Conservation (phyloP, 805 yeast genomes). For the Nakazawaea ernobii region DNA sequence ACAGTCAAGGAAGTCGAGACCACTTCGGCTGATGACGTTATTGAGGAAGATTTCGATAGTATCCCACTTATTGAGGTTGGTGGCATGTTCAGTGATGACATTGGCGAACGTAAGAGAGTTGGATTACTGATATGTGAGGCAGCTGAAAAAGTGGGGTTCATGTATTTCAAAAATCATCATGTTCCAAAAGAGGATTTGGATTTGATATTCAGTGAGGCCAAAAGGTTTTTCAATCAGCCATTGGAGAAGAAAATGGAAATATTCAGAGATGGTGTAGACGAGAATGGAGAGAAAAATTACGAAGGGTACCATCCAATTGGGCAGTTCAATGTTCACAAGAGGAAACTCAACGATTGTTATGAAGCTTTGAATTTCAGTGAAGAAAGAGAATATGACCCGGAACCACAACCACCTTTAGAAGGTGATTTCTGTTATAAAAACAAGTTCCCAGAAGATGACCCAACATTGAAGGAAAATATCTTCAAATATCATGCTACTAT, state of each 20-base stretch:
- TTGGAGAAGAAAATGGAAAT: constrained; percentile 20
- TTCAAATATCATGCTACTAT: constrained; percentile 19
- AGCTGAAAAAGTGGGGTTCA: constrained; percentile 24
- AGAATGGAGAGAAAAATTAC: constrained; percentile 19
- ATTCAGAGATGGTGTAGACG: constrained; percentile 18
- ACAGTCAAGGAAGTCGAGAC: constrained; percentile 10
- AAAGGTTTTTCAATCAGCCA: constrained; percentile 21
- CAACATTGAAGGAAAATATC: constrained; percentile 18
- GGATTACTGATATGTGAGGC: constrained; percentile 18
- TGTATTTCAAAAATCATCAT: constrained; percentile 24
- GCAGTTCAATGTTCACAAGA: constrained; percentile 15
- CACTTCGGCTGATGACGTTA: constrained; percentile 7
- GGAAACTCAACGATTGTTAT: constrained; percentile 21
- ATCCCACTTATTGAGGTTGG: constrained; percentile 15
- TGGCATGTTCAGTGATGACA: constrained; percentile 11
- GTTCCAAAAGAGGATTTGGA: constrained; percentile 21
- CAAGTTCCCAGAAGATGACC: constrained; percentile 22
- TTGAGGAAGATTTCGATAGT: constrained; percentile 13
- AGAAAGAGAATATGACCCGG: constrained; percentile 19
- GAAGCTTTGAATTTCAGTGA: constrained; percentile 29
- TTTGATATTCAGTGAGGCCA: constrained; percentile 17
- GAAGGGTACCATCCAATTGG: constrained; percentile 23
- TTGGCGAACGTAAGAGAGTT: constrained; percentile 14
- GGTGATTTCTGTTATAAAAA: constrained; percentile 21
- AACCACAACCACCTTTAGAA: constrained; percentile 16